Evolutionary conservation across 371 early-diverging fungal genomes (phyloP).

Genomic region (Saksenaea vasiformis): DNA sequence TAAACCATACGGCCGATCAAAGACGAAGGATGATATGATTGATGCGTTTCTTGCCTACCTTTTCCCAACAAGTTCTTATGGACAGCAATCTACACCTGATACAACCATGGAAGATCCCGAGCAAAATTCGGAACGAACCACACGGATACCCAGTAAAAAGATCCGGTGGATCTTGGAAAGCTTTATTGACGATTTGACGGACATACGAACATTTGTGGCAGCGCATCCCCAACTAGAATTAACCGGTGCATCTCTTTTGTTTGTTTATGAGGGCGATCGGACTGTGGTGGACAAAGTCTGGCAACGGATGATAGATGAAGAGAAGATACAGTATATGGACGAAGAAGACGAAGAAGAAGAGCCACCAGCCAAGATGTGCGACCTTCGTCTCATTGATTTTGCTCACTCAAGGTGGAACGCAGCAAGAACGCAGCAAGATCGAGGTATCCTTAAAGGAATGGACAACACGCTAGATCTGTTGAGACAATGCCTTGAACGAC

Average conservation of each 20-base stretch:
- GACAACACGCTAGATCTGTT: conserved; percentile 28
- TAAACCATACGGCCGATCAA: conserved; percentile 45
- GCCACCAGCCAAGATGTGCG: conserved; percentile 46
- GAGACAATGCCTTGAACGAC: conserved; percentile 22
- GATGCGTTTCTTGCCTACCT: conserved; percentile 54
- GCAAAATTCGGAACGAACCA: conserved; percentile 11
- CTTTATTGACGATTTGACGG: conserved; percentile 58
- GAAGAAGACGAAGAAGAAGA: conserved; percentile 52
- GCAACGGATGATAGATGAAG: conserved; percentile 45
- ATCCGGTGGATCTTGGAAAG: conserved; percentile 63
- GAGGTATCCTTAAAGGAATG: conserved; percentile 34
- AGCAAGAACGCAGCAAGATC: conserved; percentile 33
- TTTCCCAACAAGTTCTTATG: conserved; percentile 39
- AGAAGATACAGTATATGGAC: conserved; percentile 23
- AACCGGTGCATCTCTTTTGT: conserved; percentile 67
- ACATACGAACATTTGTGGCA: conserved; percentile 51
- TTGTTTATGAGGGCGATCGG: conserved; percentile 73
- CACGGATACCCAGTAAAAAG: conserved; percentile 23
- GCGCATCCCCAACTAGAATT: conserved; percentile 53
- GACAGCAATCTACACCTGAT: conserved; percentile 11
- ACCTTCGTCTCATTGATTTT: conserved; percentile 79
- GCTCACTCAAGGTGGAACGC: conserved; percentile 68
- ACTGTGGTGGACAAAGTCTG: conserved; percentile 50
- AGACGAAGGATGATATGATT: conserved; percentile 41
- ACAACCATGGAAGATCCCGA: background rate